Percentiles rank a stretch among this genome's conserved stretches.
phyloP scores from a whole-genome alignment of 2,329 filamentous ascomycete species.

The Ciborinia camelliae region DNA sequence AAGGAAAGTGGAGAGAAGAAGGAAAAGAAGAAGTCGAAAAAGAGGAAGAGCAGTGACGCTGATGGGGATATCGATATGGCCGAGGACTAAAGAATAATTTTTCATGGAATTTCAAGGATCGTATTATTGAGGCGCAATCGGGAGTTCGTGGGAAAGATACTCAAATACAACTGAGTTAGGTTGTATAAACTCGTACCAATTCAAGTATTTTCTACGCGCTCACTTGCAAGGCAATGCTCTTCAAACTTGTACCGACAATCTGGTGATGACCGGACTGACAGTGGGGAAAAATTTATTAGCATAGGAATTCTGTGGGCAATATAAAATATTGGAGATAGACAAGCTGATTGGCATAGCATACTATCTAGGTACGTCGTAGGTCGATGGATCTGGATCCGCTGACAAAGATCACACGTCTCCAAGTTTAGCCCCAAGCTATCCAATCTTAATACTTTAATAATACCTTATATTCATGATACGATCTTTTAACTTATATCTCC shows the following conservation, averaged over 20 bases:
- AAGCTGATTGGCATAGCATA: not conserved
- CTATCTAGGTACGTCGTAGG: not conserved
- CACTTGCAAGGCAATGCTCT: not conserved
- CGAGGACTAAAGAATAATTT: constrained; percentile 11
- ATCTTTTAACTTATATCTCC: constrained; percentile 1
- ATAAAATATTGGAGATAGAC: not conserved
- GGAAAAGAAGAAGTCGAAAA: constrained; percentile 26
- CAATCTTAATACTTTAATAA: not conserved
- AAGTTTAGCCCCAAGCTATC: not conserved
- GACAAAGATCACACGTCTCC: constrained; percentile 6
- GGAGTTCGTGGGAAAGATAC: constrained; percentile 17
- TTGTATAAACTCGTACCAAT: not conserved
- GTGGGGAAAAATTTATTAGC: not conserved
- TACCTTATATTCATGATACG: not conserved
- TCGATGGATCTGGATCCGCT: constrained; percentile 8
- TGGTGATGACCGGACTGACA: not conserved
- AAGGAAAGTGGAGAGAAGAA: constrained; percentile 31
- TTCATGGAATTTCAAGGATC: not conserved
- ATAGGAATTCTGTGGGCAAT: not conserved
- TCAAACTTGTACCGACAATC: not conserved
- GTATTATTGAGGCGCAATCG: constrained; percentile 9
- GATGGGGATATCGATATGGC: constrained; percentile 18
- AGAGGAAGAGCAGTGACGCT: constrained; percentile 21
- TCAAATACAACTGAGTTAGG: constrained; percentile 1
- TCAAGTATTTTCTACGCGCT: constrained; percentile 10